These are phyloP conservation scores for Neoboletus brunneissimus DNA, from an alignment of 768 basidiomycete species.

Conservation along the genomic window DNA sequence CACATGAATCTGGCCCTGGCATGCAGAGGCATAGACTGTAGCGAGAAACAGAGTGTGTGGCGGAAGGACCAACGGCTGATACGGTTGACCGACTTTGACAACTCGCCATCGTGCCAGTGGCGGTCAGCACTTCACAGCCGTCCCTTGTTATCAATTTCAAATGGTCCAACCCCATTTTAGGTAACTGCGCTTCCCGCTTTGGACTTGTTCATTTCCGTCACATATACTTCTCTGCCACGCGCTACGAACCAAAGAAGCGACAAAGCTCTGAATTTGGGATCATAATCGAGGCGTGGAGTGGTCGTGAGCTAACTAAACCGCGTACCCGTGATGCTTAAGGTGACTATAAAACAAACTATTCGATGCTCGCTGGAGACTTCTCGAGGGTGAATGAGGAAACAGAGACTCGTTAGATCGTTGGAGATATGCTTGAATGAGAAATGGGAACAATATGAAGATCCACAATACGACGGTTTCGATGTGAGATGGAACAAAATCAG, in stretches of 20 bases:
- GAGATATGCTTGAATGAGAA: constrained; percentile 14
- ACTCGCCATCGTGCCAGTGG: constrained; percentile 7
- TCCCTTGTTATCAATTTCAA: constrained; percentile 27
- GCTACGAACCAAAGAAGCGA: not conserved
- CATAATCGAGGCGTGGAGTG: constrained; percentile 18
- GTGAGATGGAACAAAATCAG: constrained; percentile 13
- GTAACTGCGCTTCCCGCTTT: constrained; percentile 4
- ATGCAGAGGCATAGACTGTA: not conserved
- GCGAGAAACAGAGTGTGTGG: not conserved
- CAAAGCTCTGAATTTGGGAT: constrained; percentile 12
- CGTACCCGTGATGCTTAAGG: constrained; percentile 1
- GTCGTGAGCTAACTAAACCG: constrained; percentile 25
- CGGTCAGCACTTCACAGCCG: not conserved
- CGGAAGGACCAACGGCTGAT: not conserved
- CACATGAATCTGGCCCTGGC: not conserved
- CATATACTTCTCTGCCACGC: not conserved
- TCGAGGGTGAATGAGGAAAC: not conserved
- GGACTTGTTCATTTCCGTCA: constrained; percentile 16
- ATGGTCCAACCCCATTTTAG: constrained; percentile 7
- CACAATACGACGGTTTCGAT: constrained; percentile 13
- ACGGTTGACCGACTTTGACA: not conserved
- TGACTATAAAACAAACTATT: constrained; percentile 24
- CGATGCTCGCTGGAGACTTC: constrained; percentile 5
- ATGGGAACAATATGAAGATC: constrained; percentile 13
- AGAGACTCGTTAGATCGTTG: constrained; percentile 3